Evolutionary conservation across 2,329 filamentous ascomycete species (phyloP).

Genomic region (Aspergillus phoenicis): DNA sequence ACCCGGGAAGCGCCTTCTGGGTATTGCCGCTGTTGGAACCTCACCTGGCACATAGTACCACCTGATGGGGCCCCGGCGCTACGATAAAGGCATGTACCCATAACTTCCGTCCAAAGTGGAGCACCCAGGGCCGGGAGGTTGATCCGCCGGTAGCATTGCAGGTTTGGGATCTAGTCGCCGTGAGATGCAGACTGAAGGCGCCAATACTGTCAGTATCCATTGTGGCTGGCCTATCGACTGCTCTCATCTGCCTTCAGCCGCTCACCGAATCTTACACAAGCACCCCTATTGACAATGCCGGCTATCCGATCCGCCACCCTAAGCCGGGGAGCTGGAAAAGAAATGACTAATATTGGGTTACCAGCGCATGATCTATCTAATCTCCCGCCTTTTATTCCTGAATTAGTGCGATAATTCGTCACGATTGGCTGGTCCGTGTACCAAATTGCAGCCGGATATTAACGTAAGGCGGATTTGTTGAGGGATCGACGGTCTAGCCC

Average conservation of each 20-base stretch:
- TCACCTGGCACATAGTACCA: too few relatives aligned
- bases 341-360: constrained; percentile 2
- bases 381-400: background rate
- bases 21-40: background rate
- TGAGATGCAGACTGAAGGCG: background rate
- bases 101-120: background rate
- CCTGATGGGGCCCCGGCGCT: background rate
- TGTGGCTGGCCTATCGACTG: background rate
- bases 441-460: background rate
- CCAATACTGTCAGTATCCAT: background rate
- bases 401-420: background rate
- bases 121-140: background rate
- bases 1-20: background rate
- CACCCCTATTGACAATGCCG: background rate
- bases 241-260: background rate
- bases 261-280: background rate
- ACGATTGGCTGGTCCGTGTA: constrained; percentile 1
- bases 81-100: background rate
- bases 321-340: background rate
- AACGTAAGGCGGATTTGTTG: background rate
- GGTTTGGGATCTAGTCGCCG: background rate
- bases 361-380: constrained; percentile 5
- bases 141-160: background rate
- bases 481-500: constrained; percentile 1
- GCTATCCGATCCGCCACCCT: background rate